Evolutionary conservation across 495 filamentous ascomycete genomes (phyloP), one percentile per base, ranked within the genome.

Genomic region (Talaromyces liani): DNA sequence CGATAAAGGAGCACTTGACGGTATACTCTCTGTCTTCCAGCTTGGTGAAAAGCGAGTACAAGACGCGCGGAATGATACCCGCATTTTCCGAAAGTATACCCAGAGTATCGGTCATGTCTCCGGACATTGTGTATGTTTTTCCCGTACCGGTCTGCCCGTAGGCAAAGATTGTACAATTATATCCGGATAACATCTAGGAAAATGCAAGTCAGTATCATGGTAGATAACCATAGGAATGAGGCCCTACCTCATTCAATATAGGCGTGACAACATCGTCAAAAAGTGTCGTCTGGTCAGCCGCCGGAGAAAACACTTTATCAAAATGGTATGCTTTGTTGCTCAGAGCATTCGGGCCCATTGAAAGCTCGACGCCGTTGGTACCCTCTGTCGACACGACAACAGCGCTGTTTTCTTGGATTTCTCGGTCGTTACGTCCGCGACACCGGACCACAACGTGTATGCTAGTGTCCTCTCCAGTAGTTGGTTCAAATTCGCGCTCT

Each of bases 121-220:
- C 94, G 3, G 95, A 96, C 94, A 98, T 98, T 3, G 94, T 98
- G 73, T 98, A 98, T 33, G 94, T 98, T 75, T 98, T 98, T 61
- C 94, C 94, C 0, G 94, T 98, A 29, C 94, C 94, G 0, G 94
- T 98, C 69, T 98, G 94, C 8, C 94, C 94, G 72, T 98, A 98
- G 55, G 94, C 94, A 71, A 98, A 98, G 62, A 98, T 96, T 7
- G 94, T 98, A 73, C 94, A 98, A 72, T 98, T 98, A 76, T 90
- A 98, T n/a, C 94, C 94, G 27, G 85, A 82, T 24, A 98, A 83
- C 85, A 98, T 97, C 92, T 97, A 68, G 12, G 47, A 60, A 31
- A 16, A 14, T 25, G 4, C 24, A 31, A 24, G 25, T 41, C 16
- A 58, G 55, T 24, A 60, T 49, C 45, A 49, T 49, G 5, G n/a